Evolutionary conservation across 2,329 filamentous ascomycete species (phyloP).

Genomic region (Claviceps spartinae): DNA sequence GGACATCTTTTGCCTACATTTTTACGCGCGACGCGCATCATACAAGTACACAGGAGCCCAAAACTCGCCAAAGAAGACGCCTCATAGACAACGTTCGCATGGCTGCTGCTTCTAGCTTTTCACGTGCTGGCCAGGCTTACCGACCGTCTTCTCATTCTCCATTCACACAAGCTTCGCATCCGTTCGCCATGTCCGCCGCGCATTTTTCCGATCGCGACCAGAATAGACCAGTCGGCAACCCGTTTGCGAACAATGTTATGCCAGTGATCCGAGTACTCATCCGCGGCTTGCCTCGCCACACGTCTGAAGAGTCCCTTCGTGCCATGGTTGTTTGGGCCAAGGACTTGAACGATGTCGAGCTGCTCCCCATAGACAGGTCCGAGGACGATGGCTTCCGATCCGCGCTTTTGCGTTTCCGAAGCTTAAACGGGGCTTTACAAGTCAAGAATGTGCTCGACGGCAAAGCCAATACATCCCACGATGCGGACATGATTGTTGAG

Average conservation of each 20-base stretch:
- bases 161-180: conserved; percentile 20
- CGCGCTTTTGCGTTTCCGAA: conserved; percentile 40
- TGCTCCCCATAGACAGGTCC: conserved; percentile 35
- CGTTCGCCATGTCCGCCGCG: conserved; percentile 18
- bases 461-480: conserved; percentile 35
- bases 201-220: conserved; percentile 27
- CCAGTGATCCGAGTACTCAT: conserved; percentile 33
- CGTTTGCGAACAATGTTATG: conserved; percentile 22
- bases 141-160: conserved; percentile 13
- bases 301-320: conserved; percentile 38
- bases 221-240: conserved; percentile 25
- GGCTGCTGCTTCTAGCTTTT: conserved; percentile 28
- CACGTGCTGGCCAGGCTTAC: conserved; percentile 26
- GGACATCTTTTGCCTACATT: not conserved
- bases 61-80: conserved; percentile 9
- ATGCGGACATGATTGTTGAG: conserved; percentile 43
- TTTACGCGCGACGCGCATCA: not conserved
- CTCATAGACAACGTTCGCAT: conserved; percentile 21
- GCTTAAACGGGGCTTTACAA: conserved; percentile 37
- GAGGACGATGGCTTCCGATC: conserved; percentile 36
- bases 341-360: conserved; percentile 36
- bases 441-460: conserved; percentile 45
- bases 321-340: conserved; percentile 47
- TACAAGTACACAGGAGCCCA: not conserved
- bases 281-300: conserved; percentile 39